Conservation (phyloP, 1,284 basidiomycete species). For the Ustilago cynodontis region DNA sequence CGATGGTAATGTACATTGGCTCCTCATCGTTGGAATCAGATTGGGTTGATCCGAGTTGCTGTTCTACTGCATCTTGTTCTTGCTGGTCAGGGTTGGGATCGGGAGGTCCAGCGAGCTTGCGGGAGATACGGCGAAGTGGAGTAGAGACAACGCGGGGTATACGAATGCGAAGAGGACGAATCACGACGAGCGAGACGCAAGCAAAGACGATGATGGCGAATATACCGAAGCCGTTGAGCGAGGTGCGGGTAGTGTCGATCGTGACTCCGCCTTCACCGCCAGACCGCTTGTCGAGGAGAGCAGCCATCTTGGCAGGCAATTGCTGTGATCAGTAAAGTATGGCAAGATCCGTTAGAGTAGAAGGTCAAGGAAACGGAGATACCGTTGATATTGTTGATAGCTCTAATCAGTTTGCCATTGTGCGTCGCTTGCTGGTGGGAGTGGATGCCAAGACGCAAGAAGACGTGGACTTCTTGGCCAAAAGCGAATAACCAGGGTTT, state of each 20-base stretch:
- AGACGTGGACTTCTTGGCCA: neutral
- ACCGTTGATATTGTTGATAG: neutral
- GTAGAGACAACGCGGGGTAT: conserved; percentile 43
- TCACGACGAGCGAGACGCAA: conserved; percentile 64
- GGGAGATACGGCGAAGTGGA: conserved; percentile 1
- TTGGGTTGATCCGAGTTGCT: conserved; percentile 5
- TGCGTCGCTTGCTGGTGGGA: neutral
- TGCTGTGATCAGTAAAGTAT: neutral
- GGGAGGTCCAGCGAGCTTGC: conserved; percentile 32
- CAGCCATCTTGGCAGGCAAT: conserved; percentile 11
- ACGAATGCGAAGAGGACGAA: conserved; percentile 58
- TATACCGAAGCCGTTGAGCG: conserved; percentile 66
- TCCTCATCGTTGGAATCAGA: neutral
- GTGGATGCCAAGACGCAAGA: conserved; percentile 10
- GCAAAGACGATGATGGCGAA: conserved; percentile 68
- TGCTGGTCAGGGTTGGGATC: conserved; percentile 14
- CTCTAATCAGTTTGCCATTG: neutral
- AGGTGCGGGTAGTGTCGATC: conserved; percentile 42
- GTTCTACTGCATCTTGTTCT: conserved; percentile 33
- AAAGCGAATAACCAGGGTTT: neutral
- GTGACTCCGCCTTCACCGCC: conserved; percentile 18
- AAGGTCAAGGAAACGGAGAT: neutral
- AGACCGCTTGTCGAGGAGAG: conserved; percentile 14
- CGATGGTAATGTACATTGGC: conserved; percentile 41
- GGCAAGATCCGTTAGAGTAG: neutral